phyloP scores from a whole-genome alignment of 768 basidiomycete species.

The Agrocybe praecox region DNA sequence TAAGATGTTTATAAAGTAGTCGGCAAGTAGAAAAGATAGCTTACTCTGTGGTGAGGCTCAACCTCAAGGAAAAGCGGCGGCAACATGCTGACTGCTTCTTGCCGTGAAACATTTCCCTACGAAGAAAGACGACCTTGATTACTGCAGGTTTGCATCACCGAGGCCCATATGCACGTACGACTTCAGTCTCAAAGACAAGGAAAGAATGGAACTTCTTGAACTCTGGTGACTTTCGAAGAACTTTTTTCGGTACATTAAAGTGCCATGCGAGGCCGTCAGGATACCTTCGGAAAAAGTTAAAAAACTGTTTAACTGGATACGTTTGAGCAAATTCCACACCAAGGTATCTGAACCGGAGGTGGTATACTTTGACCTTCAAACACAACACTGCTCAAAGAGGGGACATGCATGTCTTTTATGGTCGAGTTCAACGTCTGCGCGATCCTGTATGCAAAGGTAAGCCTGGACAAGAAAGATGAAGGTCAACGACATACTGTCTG shows the following conservation, averaged over 20 bases:
- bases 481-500: slow-evolving; percentile 58
- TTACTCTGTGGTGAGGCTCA: slow-evolving; percentile 84
- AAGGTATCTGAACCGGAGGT: slow-evolving; percentile 83
- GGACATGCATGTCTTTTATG: slow-evolving; percentile 80
- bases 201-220: slow-evolving; percentile 97
- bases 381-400: slow-evolving; percentile 66
- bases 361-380: slow-evolving; percentile 79
- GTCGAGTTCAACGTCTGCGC: slow-evolving; percentile 77
- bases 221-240: slow-evolving; percentile 83
- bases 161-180: slow-evolving; percentile 56
- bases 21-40: slow-evolving; percentile 16
- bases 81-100: slow-evolving; percentile 99
- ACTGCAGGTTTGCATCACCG: neutral
- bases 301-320: slow-evolving; percentile 1
- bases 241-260: slow-evolving; percentile 87
- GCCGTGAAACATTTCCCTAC: slow-evolving; percentile 96
- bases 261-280: slow-evolving; percentile 97
- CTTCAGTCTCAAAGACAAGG: slow-evolving; percentile 96
- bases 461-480: slow-evolving; percentile 2
- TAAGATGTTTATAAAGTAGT: neutral
- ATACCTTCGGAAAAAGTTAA: slow-evolving; percentile 59
- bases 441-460: slow-evolving; percentile 38
- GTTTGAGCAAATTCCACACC: slow-evolving; percentile 48
- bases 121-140: neutral
- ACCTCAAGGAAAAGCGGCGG: slow-evolving; percentile 95